These are phyloP conservation scores for Chlorella sp. DNA, from an alignment of 139 green algal genomes.

Conservation along the genomic window DNA sequence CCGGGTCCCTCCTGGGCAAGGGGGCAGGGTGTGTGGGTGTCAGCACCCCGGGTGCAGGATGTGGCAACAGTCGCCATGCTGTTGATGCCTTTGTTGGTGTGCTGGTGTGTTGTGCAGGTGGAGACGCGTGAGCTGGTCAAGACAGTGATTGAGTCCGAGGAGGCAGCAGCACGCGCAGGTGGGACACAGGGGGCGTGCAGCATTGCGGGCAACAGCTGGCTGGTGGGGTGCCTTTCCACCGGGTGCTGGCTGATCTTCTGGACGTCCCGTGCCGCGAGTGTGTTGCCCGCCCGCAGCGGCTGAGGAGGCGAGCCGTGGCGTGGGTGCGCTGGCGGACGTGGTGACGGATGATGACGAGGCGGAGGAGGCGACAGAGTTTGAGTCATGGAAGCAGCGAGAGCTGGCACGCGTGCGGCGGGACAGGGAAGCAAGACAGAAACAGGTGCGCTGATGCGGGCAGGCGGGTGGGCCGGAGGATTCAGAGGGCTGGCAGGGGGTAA, in stretches of 20 bases:
- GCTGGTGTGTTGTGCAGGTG: not conserved
- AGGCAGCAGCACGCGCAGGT: constrained; percentile 1
- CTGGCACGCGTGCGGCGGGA: constrained; percentile 65
- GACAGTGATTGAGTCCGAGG: constrained; percentile 26
- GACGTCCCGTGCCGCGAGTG: no score
- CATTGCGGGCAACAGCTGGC: no score
- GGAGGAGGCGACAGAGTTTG: constrained; percentile 68
- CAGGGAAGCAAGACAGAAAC: constrained; percentile 38
- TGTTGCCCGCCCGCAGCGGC: no score
- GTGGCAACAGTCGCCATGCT: not conserved
- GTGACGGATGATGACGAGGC: constrained; percentile 84
- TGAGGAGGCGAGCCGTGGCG: constrained; percentile 26
- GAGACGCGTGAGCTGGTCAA: constrained; percentile 40
- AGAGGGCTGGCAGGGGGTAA: not conserved
- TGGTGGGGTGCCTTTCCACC: not conserved
- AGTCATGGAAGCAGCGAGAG: constrained; percentile 80
- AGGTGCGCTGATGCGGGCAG: not conserved
- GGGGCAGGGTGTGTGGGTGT: no score
- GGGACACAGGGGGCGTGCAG: not conserved
- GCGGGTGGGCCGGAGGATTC: not conserved
- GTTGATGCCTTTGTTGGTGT: not conserved
- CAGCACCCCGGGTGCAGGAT: no score
- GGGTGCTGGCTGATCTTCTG: not conserved
- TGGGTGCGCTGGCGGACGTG: constrained; percentile 12
- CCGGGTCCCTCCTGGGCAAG: not conserved